phyloP scores from a whole-genome alignment of 1,284 basidiomycete species.

The Megacollybia platyphylla region DNA sequence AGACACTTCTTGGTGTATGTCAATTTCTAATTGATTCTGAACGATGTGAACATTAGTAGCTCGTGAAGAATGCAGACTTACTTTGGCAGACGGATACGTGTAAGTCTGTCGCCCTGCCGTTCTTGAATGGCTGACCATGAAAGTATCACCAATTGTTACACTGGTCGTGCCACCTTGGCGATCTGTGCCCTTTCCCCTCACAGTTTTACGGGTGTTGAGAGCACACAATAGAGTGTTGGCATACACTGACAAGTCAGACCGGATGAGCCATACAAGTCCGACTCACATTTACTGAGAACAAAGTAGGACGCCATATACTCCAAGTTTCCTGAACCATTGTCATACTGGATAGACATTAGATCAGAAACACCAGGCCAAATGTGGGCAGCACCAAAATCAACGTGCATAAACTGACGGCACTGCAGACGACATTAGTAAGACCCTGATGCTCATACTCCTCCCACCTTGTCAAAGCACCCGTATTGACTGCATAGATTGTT shows the following conservation, averaged over 20 bases:
- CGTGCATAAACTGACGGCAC: conserved; percentile 5
- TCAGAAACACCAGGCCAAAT: neutral
- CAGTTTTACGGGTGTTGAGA: conserved; percentile 28
- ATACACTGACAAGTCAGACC: conserved; percentile 12
- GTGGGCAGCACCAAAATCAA: conserved; percentile 2
- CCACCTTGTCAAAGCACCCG: conserved; percentile 5
- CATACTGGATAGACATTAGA: conserved; percentile 10
- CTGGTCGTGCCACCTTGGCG: conserved; percentile 15
- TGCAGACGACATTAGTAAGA: neutral
- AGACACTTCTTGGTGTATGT: conserved; percentile 21
- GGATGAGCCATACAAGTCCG: neutral
- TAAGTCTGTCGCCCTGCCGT: neutral
- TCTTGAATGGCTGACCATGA: conserved; percentile 19
- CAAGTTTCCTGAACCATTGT: conserved; percentile 12
- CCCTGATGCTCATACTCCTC: neutral
- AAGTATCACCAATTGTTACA: conserved; percentile 13
- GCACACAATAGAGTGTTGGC: conserved; percentile 18
- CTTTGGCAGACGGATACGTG: neutral
- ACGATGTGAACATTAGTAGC: neutral
- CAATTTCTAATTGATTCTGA: conserved; percentile 17
- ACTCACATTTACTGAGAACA: conserved; percentile 15
- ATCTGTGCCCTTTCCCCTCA: conserved; percentile 31
- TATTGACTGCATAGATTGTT: conserved; percentile 5
- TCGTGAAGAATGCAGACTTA: neutral
- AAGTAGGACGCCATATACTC: conserved; percentile 18